A percentile compares a stretch with the other conserved stretches of the same genome.
Conservation (phyloP, 345 rosid species). For the Pugionium cornutum region DNA sequence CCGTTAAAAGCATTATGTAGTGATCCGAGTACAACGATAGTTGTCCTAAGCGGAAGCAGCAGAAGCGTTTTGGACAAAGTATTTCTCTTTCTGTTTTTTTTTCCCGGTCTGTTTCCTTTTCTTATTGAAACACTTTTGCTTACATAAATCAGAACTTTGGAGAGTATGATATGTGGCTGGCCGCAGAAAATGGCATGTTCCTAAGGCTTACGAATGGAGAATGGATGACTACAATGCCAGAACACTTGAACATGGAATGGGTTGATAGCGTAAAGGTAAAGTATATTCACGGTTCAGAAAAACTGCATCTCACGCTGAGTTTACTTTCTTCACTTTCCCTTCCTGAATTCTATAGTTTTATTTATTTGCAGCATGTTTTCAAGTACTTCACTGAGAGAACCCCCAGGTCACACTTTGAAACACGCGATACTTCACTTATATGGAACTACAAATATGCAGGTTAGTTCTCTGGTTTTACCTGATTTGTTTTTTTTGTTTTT, state of each 20-base stretch:
- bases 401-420: conserved; percentile 89
- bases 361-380: conserved; percentile 83
- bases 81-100: conserved; percentile 3
- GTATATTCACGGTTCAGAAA: conserved; percentile 6
- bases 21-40: conserved; percentile 77
- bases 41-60: conserved; percentile 90
- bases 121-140: conserved; percentile 4
- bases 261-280: conserved; percentile 94
- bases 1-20: conserved; percentile 64
- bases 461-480: conserved; percentile 25
- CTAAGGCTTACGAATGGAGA: conserved; percentile 73
- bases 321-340: conserved; percentile 25
- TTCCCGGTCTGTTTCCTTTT: conserved; percentile 13
- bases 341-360: conserved; percentile 29
- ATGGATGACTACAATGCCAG: conserved; percentile 99
- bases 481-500: background rate
- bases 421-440: conserved; percentile 85
- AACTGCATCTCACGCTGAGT: background rate
- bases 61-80: conserved; percentile 77
- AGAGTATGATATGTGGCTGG: conserved; percentile 89
- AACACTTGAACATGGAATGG: conserved; percentile 99
- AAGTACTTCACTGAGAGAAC: conserved; percentile 96
- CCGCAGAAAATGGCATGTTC: conserved; percentile 99
- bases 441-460: conserved; percentile 99
- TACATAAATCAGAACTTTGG: conserved; percentile 63